A percentile compares a stretch with the other conserved stretches of the same genome.
These are phyloP conservation scores for Parmelia sp. DNA, from an alignment of 495 filamentous ascomycete genomes.

Conservation along the genomic window DNA sequence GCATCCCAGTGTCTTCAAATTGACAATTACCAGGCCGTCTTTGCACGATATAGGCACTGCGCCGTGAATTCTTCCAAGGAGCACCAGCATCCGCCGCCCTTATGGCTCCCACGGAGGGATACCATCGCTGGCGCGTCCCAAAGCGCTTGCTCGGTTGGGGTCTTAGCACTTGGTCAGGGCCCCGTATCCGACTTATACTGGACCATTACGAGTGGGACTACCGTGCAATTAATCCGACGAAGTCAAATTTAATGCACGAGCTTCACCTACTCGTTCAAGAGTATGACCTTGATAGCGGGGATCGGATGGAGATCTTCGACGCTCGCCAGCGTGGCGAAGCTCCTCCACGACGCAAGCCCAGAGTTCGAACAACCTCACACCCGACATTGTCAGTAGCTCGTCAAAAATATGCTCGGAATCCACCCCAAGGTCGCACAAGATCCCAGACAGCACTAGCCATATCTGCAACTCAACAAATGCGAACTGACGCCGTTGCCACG, in stretches of 20 bases:
- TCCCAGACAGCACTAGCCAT: background rate
- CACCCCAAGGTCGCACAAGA: background rate
- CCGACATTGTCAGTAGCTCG: background rate
- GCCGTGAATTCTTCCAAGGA: too few relatives aligned
- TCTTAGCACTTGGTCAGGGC: background rate
- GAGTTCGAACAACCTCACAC: background rate
- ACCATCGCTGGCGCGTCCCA: background rate
- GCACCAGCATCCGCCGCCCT: too few relatives aligned
- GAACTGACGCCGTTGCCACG: too few relatives aligned
- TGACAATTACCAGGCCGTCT: too few relatives aligned
- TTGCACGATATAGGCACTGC: too few relatives aligned
- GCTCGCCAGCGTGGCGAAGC: background rate
- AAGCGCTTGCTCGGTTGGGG: background rate
- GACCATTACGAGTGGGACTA: background rate
- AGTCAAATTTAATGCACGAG: background rate
- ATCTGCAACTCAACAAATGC: too few relatives aligned
- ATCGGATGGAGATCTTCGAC: background rate
- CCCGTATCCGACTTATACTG: background rate
- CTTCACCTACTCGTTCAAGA: background rate
- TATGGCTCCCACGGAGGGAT: background rate
- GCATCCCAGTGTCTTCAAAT: too few relatives aligned
- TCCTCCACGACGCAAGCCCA: background rate
- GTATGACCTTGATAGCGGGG: background rate
- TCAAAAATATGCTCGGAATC: background rate
- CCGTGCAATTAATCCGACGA: background rate